These are phyloP conservation scores for Leishmania martiniquensis DNA, from an alignment of 208 protist genomes.

Conservation along the genomic window DNA sequence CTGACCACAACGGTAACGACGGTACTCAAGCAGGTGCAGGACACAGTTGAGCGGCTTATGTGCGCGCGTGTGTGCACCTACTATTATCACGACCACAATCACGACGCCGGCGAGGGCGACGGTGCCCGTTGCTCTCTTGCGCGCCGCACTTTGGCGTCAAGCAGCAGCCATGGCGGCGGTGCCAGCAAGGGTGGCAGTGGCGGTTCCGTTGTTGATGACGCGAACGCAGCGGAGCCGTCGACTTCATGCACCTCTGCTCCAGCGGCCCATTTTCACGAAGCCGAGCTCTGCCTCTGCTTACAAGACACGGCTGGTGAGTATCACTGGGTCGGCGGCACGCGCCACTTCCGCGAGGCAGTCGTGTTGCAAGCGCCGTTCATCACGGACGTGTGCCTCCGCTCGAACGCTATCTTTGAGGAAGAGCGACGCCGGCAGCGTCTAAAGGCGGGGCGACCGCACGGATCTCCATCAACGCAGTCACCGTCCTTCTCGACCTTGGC, in stretches of 20 bases:
- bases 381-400: conserved; percentile 29
- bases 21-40: conserved; percentile 32
- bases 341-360: conserved; percentile 9
- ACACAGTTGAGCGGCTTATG: conserved; percentile 45
- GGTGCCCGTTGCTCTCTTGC: neutral
- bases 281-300: conserved; percentile 42
- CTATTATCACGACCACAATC: neutral
- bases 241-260: neutral
- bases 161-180: neutral
- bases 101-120: neutral
- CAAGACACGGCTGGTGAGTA: conserved; percentile 32
- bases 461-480: neutral
- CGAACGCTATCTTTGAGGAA: conserved; percentile 23
- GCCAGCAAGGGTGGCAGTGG: neutral
- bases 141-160: neutral
- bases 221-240: neutral
- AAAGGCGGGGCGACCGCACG: neutral
- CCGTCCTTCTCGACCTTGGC: neutral
- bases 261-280: neutral
- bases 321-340: conserved; percentile 38
- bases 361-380: conserved; percentile 36
- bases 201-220: neutral
- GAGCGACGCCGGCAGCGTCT: neutral
- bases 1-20: conserved; percentile 31
- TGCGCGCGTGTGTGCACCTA: conserved; percentile 19